Base-by-base conservation (phyloP, 345 rosid genomes). In the Pelargonium nanum region DNA sequence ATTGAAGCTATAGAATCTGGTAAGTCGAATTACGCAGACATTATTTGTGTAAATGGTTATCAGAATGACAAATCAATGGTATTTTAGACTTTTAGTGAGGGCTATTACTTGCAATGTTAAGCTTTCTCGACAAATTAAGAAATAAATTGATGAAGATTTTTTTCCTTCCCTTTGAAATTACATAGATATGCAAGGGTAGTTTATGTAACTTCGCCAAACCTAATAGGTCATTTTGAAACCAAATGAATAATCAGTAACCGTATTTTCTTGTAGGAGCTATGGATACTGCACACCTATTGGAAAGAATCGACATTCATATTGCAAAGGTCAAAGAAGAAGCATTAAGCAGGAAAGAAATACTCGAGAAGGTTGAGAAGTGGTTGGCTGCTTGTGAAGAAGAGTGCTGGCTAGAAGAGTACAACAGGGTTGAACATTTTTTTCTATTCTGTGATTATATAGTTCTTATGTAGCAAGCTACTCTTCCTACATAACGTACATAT, bases 291-390 rank as follows among this genome's bases (percentile, higher is more conserved):
- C 51, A 53, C 70, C 50, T 86, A 22, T 50, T 88, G 55, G 85
- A 76, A 64, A 69, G 84, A 63, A 79, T 74, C 70, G 93, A 88
- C n/a, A 70, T 75, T 8, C 80, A 73, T 70, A 78, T 86, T 79
- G 83, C 79, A n/a, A 73, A 80, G 59, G 84, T 75, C 26, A 85
- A 74, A 75, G 88, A 65, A 44, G 90, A 83, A 75, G 81, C 87
- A 68, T 71, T 59, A 62, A 78, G 85, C 71, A 74, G 93, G 70
- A 86, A 79, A 61, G 90, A 88, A 50, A 82, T 86, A 71, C 78
- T 88, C 0, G 90, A 86, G 62, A 88, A 75, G 60, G 79, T 84
- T 59, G 93, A 82, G 74, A 88, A 86, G 61, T 86, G 96, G 93
- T 67, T 78, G 65, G 61, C 72, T 48, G 90, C 88, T 22, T 77